Evolutionary conservation across 2,329 filamentous ascomycete species (phyloP).

Genomic region (Clonostachys byssicola): DNA sequence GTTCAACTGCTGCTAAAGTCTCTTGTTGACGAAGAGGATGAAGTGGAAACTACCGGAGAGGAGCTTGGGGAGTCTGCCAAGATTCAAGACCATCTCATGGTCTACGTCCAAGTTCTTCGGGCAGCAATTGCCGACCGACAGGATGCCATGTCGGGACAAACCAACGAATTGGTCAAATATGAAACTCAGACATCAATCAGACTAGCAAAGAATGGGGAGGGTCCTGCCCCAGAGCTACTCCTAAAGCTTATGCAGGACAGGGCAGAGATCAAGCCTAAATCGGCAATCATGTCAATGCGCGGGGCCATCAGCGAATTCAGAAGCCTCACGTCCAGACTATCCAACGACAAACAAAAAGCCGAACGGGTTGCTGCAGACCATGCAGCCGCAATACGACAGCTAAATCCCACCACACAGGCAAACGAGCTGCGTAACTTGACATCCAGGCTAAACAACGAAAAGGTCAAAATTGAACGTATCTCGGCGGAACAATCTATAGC

Average conservation of each 20-base stretch:
- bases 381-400: slow-evolving; percentile 43
- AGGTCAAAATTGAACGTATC: slow-evolving; percentile 41
- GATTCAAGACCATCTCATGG: slow-evolving; percentile 83
- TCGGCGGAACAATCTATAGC: slow-evolving; percentile 64
- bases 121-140: slow-evolving; percentile 75
- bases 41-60: slow-evolving; percentile 73
- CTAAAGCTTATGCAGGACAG: slow-evolving; percentile 47
- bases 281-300: slow-evolving; percentile 60
- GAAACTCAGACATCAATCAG: slow-evolving; percentile 62
- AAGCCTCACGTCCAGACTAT: slow-evolving; percentile 47
- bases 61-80: slow-evolving; percentile 87
- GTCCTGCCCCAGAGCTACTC: slow-evolving; percentile 64
- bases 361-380: neutral
- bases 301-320: slow-evolving; percentile 66
- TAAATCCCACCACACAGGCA: slow-evolving; percentile 66
- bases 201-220: slow-evolving; percentile 58
- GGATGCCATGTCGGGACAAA: slow-evolving; percentile 70
- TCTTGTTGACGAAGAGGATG: slow-evolving; percentile 77
- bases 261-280: slow-evolving; percentile 38
- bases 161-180: slow-evolving; percentile 70
- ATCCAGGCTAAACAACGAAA: slow-evolving; percentile 42
- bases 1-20: slow-evolving; percentile 68
- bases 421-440: slow-evolving; percentile 63
- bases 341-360: slow-evolving; percentile 3
- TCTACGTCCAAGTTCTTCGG: slow-evolving; percentile 76